phyloP scores from a whole-genome alignment of 805 yeast genomes.

The Metschnikowia lunata region DNA sequence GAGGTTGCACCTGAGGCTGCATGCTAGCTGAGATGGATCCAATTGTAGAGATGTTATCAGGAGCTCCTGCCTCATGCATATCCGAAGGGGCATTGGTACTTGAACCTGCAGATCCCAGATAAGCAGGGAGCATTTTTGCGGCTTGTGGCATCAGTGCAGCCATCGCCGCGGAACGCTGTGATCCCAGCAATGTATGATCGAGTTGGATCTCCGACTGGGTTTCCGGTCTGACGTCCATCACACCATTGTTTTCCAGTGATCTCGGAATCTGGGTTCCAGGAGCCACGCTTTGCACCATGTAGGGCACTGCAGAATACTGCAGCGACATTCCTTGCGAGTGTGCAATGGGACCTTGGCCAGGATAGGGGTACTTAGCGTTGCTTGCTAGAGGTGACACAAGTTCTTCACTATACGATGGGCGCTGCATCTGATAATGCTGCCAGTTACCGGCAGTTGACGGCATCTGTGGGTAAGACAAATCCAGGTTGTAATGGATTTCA shows the following conservation, averaged over 20 bases:
- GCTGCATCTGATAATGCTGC: constrained; percentile 1
- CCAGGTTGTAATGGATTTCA: constrained; percentile 3
- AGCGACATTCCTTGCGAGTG: background rate
- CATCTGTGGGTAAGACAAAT: constrained; percentile 5
- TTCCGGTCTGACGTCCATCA: background rate
- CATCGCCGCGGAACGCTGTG: background rate
- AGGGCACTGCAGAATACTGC: constrained; percentile 5
- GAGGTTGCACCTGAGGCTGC: background rate
- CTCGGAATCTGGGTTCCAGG: constrained; percentile 3
- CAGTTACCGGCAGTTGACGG: background rate
- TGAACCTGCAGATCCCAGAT: background rate
- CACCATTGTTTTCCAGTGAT: background rate
- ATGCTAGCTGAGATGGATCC: too few species aligned
- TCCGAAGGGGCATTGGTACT: too few species aligned
- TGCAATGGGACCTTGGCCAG: background rate
- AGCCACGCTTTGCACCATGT: background rate
- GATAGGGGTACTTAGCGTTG: constrained; percentile 1
- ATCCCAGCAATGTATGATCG: background rate
- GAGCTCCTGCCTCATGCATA: too few species aligned
- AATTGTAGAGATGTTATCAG: too few species aligned
- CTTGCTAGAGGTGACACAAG: constrained; percentile 7
- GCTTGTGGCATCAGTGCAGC: background rate
- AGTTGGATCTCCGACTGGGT: background rate
- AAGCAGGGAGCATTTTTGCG: background rate
- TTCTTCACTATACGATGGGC: constrained; percentile 3